Percentiles rank a stretch among this genome's conserved stretches.
Evolutionary conservation across 345 rosid species (phyloP).

Genomic region (Firmiana major): DNA sequence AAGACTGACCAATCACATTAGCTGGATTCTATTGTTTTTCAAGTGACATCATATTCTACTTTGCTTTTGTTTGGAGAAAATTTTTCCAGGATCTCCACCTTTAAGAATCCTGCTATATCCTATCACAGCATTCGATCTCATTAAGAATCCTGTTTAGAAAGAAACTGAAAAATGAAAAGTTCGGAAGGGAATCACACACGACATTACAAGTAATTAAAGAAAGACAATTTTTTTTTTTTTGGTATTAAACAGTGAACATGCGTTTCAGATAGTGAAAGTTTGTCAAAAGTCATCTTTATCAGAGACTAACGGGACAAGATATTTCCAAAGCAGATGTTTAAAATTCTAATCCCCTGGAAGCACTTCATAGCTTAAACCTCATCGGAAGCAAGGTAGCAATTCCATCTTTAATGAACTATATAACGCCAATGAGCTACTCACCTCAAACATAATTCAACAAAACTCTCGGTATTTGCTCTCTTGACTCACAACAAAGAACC

Average conservation of each 20-base stretch:
- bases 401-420: constrained; percentile 22
- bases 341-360: constrained; percentile 12
- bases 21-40: background rate
- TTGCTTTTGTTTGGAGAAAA: too few species aligned
- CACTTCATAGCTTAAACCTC: constrained; percentile 25
- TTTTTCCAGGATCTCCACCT: background rate
- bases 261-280: background rate
- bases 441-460: constrained; percentile 11
- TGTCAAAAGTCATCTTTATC: background rate
- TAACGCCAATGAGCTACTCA: constrained; percentile 9
- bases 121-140: background rate
- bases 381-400: constrained; percentile 47
- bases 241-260: background rate
- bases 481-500: background rate
- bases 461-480: background rate
- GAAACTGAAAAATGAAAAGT: background rate
- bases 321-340: constrained; percentile 13
- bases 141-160: background rate
- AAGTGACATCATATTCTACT: background rate
- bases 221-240: background rate
- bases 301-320: background rate
- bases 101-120: background rate
- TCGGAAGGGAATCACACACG: background rate
- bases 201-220: background rate
- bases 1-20: background rate